Evolutionary conservation across 306 rosid species (phyloP), one percentile per base, ranked within the genome.

Genomic region (Medicago truncatula): DNA sequence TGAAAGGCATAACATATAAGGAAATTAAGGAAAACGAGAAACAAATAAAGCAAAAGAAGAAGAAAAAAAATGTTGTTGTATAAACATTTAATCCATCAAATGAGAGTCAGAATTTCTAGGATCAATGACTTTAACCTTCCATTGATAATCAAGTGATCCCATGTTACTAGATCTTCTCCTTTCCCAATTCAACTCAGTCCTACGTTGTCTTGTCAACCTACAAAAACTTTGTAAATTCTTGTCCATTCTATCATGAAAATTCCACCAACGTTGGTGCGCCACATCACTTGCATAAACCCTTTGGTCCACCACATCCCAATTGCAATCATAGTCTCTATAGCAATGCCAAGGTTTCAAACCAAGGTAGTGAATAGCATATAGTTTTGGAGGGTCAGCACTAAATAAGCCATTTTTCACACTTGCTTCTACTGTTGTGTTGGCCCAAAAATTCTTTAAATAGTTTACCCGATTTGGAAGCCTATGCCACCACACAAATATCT

Each of bases 401-500:
- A 95, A 92, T 15, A 95, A 65, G 71, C 80, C 91, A 73, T 92
- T 86, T 78, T 90, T 92, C 59, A 79, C 75, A 1, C 82, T 78
- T 6, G 84, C 65, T 74, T 95, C 97, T 0, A 76, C 5, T 13
- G 93, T 84, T 20, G 96, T 92, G 69, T 95, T 95, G 0, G 97
- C 83, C 97, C 97, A 92, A 67, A 95, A 95, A n/a, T 92, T 89
- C 89, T 95, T 95, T 39, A 95, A 25, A 74, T 39, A 95, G 74
- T 95, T 95, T 63, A 88, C 92, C 5, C 98, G 78, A 76, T 96
- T 82, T 0, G 98, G 98, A 1, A 95, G 75, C 15, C 98, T 79
- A 73, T 95, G 98, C 98, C 98, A 95, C 98, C 98, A 95, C 60
- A 92, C 93, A 70, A 90, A 92, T 14, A 95, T 77, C 86, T 95